Percentiles rank a stretch among this genome's conserved stretches.
These are phyloP conservation scores for Exophiala sideris DNA, from an alignment of 2,329 filamentous ascomycete genomes.

Conservation along the genomic window DNA sequence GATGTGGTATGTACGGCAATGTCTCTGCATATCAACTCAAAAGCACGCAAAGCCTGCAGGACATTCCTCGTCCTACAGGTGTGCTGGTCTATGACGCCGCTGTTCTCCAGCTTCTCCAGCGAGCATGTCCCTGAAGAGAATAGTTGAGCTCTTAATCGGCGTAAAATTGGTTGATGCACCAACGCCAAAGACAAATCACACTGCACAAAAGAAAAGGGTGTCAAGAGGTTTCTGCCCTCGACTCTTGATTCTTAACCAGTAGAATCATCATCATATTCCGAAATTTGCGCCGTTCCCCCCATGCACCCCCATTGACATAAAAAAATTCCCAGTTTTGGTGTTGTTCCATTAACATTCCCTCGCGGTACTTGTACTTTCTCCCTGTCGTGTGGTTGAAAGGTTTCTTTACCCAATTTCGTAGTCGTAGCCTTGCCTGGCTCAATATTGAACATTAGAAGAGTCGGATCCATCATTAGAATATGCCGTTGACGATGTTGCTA, in stretches of 20 bases:
- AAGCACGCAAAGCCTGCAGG: too few species aligned
- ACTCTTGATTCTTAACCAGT: neutral
- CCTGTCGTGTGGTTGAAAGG: slow-evolving; percentile 9
- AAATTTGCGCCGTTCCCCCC: slow-evolving; percentile 19
- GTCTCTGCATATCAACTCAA: too few species aligned
- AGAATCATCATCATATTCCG: slow-evolving; percentile 10
- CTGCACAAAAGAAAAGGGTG: neutral
- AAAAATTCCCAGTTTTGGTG: slow-evolving; percentile 15
- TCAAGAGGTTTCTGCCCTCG: neutral
- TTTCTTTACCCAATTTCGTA: slow-evolving; percentile 21
- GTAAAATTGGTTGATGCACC: too few species aligned
- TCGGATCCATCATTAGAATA: slow-evolving; percentile 60
- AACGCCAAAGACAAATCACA: too few species aligned
- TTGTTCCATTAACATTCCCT: slow-evolving; percentile 12
- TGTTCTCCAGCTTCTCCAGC: too few species aligned
- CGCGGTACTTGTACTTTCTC: slow-evolving; percentile 5
- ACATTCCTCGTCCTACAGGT: too few species aligned
- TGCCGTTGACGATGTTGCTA: slow-evolving; percentile 83
- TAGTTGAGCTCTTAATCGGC: too few species aligned
- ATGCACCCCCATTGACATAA: slow-evolving; percentile 12
- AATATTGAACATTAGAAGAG: slow-evolving; percentile 15
- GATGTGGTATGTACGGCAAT: too few species aligned
- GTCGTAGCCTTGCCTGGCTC: slow-evolving; percentile 22
- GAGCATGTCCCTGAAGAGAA: too few species aligned
- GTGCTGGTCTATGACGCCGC: too few species aligned